Percentiles rank a stretch among this genome's conserved stretches.
Evolutionary conservation across 768 basidiomycete genomes (phyloP).

Genomic region (Mycena metata): DNA sequence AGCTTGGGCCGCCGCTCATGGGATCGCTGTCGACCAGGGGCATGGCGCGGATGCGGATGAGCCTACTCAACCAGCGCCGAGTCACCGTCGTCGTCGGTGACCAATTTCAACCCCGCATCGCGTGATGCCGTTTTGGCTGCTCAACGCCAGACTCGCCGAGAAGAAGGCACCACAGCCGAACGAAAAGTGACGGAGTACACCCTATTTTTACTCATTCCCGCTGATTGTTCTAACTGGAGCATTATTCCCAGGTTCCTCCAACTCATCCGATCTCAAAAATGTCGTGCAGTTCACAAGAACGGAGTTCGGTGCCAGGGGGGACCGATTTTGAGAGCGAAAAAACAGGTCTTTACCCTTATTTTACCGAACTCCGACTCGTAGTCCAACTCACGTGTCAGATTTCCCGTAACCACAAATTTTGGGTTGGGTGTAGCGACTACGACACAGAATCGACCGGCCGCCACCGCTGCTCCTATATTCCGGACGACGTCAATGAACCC

Average conservation of each 20-base stretch:
- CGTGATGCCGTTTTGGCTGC: conserved; percentile 22
- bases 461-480: neutral
- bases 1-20: too few relatives aligned
- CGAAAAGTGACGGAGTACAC: neutral
- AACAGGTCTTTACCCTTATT: too few relatives aligned
- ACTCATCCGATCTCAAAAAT: conserved; percentile 1
- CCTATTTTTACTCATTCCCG: neutral
- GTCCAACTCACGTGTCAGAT: neutral
- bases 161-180: conserved; percentile 15
- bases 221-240: neutral
- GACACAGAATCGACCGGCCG: neutral
- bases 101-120: conserved; percentile 12
- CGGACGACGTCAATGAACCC: conserved; percentile 5
- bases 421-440: conserved; percentile 14
- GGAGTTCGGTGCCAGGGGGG: conserved; percentile 6
- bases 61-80: too few relatives aligned
- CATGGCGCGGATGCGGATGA: too few relatives aligned
- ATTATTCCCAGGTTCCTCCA: neutral
- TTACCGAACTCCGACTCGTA: too few relatives aligned
- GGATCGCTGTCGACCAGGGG: too few relatives aligned
- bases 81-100: too few relatives aligned
- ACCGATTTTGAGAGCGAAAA: neutral
- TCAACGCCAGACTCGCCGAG: conserved; percentile 15
- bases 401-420: neutral
- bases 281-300: neutral